These are phyloP conservation scores for Mycena amicta DNA, from an alignment of 768 basidiomycete genomes.

Conservation along the genomic window DNA sequence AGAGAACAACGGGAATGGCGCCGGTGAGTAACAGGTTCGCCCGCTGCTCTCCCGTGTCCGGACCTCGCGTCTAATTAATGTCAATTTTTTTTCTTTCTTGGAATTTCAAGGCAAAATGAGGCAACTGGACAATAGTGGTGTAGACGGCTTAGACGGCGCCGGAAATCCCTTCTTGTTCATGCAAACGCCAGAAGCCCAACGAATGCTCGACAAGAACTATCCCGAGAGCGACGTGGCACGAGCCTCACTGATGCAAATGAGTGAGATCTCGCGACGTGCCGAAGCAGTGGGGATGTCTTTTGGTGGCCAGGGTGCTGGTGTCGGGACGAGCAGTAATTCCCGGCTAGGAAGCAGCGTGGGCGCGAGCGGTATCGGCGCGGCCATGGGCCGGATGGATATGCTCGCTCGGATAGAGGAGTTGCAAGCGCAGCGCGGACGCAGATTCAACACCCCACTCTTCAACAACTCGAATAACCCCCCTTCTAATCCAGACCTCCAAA, in stretches of 20 bases:
- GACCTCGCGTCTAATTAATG: conserved; percentile 18
- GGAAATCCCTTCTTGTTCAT: conserved; percentile 52
- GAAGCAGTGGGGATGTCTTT: conserved; percentile 33
- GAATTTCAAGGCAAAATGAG: conserved; percentile 23
- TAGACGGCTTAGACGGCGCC: conserved; percentile 11
- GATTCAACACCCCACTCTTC: conserved; percentile 9
- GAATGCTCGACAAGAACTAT: conserved; percentile 42
- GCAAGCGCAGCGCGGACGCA: conserved; percentile 37
- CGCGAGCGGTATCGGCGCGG: conserved; percentile 23
- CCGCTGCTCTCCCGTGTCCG: conserved; percentile 11
- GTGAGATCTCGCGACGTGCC: conserved; percentile 71
- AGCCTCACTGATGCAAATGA: conserved; percentile 75
- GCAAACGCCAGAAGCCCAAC: conserved; percentile 57
- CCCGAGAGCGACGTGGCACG: conserved; percentile 63
- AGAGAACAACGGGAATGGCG: conserved; percentile 48
- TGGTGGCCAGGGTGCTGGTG: conserved; percentile 15
- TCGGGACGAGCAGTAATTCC: conserved; percentile 2
- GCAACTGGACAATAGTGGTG: conserved; percentile 9
- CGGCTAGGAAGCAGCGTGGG: conserved; percentile 15
- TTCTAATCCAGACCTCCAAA: neutral
- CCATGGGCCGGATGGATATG: conserved; percentile 43
- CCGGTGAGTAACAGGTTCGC: conserved; percentile 25
- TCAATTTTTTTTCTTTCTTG: conserved; percentile 14
- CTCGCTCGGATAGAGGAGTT: conserved; percentile 58
- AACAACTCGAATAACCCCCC: conserved; percentile 7